Conservation (phyloP, 116 monocot species). For the Iris pallida region DNA sequence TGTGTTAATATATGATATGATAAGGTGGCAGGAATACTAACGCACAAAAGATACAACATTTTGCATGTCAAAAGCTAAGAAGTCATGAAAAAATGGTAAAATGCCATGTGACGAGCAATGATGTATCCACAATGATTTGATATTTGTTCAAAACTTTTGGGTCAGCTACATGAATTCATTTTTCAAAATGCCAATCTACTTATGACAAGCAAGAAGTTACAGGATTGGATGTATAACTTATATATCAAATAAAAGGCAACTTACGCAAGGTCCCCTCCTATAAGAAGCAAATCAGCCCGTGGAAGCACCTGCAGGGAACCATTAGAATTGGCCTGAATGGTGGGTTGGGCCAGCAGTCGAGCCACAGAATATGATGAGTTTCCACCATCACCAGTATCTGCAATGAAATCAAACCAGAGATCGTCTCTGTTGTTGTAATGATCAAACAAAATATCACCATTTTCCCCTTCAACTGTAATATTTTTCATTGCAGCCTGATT, state of each 20-base stretch:
- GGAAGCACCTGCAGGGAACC: conserved; percentile 32
- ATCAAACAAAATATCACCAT: conserved; percentile 67
- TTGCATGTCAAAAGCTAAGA: no score
- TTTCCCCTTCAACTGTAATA: conserved; percentile 43
- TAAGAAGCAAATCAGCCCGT: conserved; percentile 80
- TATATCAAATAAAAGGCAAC: conserved; percentile 16
- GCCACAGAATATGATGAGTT: conserved; percentile 81
- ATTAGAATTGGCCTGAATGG: conserved; percentile 28
- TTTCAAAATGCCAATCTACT: no score
- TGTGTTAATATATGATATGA: no score
- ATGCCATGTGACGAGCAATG: no score
- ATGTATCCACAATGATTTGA: no score
- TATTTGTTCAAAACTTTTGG: no score
- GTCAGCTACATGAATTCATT: no score
- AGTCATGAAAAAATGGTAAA: no score
- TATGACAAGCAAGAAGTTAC: no score
- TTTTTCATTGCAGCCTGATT: conserved; percentile 78
- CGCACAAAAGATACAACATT: no score
- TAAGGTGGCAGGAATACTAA: no score
- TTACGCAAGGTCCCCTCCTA: conserved; percentile 96
- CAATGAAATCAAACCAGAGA: conserved; percentile 94
- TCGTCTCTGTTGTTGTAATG: conserved; percentile 65
- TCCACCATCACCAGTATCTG: conserved; percentile 93
- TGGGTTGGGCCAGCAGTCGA: conserved; percentile 66
- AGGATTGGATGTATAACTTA: not conserved